Evolutionary conservation across 805 yeast genomes (phyloP), one percentile per base, ranked within the genome.

Genomic region (Suhomyces pyralidae): DNA sequence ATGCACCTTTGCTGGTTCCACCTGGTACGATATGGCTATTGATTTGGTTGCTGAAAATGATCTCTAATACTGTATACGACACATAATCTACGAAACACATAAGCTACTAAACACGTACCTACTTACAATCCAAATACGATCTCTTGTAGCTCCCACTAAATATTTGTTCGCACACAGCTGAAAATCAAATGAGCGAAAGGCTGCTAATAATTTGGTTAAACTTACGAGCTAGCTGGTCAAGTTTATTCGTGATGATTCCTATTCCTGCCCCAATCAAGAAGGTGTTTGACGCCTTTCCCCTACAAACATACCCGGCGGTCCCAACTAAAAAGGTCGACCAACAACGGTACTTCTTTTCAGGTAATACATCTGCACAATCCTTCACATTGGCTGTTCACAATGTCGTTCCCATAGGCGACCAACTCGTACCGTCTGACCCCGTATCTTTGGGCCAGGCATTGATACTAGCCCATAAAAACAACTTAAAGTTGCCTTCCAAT

Each of bases 1-100:
- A 22, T 82, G 88, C 61, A 66, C 71, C 44, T 80, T 77, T 67
- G 93, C 82, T 25, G 85, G 80, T 47, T 79, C 68, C 28, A 68
- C 71, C 34, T 87, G 92, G 92, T 77, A 77, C 57, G 88, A 85
- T 62, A 64, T 86, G 70, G 61, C 75, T 32, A 73, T 76, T 54
- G 79, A 76, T 59, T 71, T 76, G 62, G 68, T 74, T 34, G 72
- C 77, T 9, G 76, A 73, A 51, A 78, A 74, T 25, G 78, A 76
- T 45, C 69, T 67, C 46, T 69, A 61, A 55, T 32, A 26, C 34
- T 32, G 17, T 32, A 32, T 32, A 32, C 6, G 10, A 28, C n/a
- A 28, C 7, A 22, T 22, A 22, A 22, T 22, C 25, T 22, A 22
- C 25, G 25, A 22, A 22, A 22, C 25, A 3, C 25, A 5, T 22